Conservation (phyloP, 129 eudicot genomes). For the Flaveria linearis region DNA sequence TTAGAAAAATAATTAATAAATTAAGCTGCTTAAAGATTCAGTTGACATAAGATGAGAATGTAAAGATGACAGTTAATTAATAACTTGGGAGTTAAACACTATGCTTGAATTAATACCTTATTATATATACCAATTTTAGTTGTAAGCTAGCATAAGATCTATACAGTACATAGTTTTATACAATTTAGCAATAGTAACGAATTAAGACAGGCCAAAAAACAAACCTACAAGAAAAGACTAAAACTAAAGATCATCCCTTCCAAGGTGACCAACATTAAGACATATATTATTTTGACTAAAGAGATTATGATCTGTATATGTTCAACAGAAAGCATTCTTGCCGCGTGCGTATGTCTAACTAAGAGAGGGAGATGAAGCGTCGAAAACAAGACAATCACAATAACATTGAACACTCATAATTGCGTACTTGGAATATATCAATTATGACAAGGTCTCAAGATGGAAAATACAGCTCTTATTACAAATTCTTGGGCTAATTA, state of each 20-base stretch:
- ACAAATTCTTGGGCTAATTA: not conserved
- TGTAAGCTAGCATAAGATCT: slow-evolving; percentile 1
- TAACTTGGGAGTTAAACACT: slow-evolving; percentile 33
- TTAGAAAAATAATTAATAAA: not conserved
- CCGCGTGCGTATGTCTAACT: not conserved
- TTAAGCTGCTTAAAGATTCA: not conserved
- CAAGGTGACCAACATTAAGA: slow-evolving; percentile 12
- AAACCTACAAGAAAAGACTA: slow-evolving; percentile 3
- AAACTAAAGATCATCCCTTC: slow-evolving; percentile 20
- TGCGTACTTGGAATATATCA: too few species aligned
- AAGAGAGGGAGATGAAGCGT: not conserved
- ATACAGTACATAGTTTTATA: slow-evolving; percentile 22
- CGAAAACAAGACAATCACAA: not conserved
- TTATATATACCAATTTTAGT: slow-evolving; percentile 23
- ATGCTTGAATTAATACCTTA: slow-evolving; percentile 17
- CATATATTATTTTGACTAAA: not conserved
- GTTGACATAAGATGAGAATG: slow-evolving; percentile 21
- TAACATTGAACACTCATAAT: not conserved
- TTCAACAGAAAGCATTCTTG: not conserved
- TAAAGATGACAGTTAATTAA: slow-evolving; percentile 27
- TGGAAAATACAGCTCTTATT: not conserved
- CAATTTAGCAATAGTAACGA: slow-evolving; percentile 20
- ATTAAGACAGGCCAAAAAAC: slow-evolving; percentile 16
- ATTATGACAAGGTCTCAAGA: not conserved
- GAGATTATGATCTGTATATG: not conserved